Percentiles rank a stretch among this genome's conserved stretches.
Evolutionary conservation across 106 monocot species (phyloP).

Genomic region (Alisma plantagoaquatica): DNA sequence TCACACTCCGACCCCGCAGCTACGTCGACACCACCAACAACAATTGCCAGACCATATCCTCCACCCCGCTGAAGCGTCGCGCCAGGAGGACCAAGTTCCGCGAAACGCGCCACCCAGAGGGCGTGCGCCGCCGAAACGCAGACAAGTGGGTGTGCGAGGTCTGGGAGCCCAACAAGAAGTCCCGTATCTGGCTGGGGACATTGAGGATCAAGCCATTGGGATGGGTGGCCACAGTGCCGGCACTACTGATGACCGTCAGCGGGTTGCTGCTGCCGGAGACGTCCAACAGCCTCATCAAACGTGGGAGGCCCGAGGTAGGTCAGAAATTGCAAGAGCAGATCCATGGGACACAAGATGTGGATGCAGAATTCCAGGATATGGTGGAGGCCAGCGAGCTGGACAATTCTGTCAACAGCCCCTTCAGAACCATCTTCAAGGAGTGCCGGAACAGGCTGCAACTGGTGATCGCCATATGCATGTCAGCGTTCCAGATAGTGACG

Average conservation of each 20-base stretch:
- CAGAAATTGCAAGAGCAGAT: constrained; percentile 54
- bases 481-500: constrained; percentile 79
- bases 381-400: constrained; percentile 84
- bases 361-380: constrained; percentile 88
- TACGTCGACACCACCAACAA: too few species aligned
- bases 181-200: too few species aligned
- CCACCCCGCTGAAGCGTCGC: constrained; percentile 25
- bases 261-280: constrained; percentile 90
- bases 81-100: constrained; percentile 35
- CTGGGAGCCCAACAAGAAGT: too few species aligned
- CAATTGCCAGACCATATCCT: constrained; percentile 16
- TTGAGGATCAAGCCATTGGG: constrained; percentile 68
- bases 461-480: constrained; percentile 91
- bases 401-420: constrained; percentile 66
- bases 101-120: constrained; percentile 21
- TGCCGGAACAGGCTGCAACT: constrained; percentile 72
- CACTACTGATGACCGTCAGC: constrained; percentile 68
- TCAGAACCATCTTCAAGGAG: constrained; percentile 77
- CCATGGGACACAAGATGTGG: constrained; percentile 60
- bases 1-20: too few species aligned
- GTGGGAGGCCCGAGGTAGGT: constrained; percentile 31
- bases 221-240: constrained; percentile 77
- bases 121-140: constrained; percentile 20
- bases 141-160: too few species aligned
- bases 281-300: constrained; percentile 83